Percentiles rank a stretch among this genome's conserved stretches.
Conservation (phyloP, 345 rosid species). For the Eucalyptus albens region DNA sequence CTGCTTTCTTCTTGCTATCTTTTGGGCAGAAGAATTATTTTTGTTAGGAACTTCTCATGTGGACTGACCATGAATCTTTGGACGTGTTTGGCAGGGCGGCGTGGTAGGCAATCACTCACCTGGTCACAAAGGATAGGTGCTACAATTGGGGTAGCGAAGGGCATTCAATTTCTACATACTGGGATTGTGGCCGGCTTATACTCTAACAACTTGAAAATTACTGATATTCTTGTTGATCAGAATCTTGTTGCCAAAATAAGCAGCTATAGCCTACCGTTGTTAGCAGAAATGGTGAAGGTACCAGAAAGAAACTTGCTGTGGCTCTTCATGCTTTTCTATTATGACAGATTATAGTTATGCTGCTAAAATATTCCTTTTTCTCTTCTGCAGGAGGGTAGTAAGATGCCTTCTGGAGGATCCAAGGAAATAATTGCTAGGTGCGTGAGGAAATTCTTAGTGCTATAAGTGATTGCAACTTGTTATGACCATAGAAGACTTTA, state of each 20-base stretch:
- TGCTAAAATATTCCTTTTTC: background rate
- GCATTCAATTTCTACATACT: constrained; percentile 85
- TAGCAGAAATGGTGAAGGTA: constrained; percentile 67
- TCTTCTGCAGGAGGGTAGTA: constrained; percentile 40
- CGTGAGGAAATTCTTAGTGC: background rate
- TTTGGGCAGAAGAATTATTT: background rate
- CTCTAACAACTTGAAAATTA: constrained; percentile 67
- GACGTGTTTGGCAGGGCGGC: constrained; percentile 25
- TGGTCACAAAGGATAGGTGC: constrained; percentile 85
- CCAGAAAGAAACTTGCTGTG: background rate
- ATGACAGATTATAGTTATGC: background rate
- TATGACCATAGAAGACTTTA: background rate
- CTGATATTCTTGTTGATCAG: constrained; percentile 79
- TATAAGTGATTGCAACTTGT: background rate
- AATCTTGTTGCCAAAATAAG: constrained; percentile 70
- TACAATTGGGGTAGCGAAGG: constrained; percentile 80
- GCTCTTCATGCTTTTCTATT: background rate
- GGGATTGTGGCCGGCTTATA: constrained; percentile 81
- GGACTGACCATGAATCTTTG: background rate
- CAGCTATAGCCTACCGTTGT: constrained; percentile 75
- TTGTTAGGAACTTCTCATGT: background rate
- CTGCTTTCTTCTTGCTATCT: background rate
- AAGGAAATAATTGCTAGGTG: constrained; percentile 15
- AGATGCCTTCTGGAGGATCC: constrained; percentile 21
- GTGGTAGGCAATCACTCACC: constrained; percentile 26